Conservation (phyloP, 129 eudicot species). For the Tanacetum coccineum region DNA sequence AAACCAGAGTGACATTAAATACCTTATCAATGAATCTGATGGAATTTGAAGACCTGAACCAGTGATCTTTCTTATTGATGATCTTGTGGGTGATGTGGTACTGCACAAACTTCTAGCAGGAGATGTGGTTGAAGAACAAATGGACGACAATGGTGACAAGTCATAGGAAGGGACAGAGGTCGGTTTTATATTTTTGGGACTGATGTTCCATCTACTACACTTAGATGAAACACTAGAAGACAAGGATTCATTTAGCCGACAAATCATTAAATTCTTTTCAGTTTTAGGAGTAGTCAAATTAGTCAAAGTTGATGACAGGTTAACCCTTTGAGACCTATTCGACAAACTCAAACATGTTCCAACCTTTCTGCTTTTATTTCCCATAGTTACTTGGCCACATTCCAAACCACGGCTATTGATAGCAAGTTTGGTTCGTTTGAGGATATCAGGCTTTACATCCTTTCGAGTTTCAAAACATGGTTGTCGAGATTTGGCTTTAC, state of each 20-base stretch:
- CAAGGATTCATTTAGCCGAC: not conserved
- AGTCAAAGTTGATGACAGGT: no score
- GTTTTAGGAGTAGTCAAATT: not conserved
- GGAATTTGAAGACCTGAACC: constrained; percentile 2
- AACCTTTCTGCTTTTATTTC: no score
- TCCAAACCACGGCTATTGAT: no score
- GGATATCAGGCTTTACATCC: not conserved
- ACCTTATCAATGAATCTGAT: constrained; percentile 8
- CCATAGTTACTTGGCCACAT: no score
- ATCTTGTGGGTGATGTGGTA: not conserved
- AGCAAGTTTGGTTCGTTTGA: no score
- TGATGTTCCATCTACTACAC: not conserved
- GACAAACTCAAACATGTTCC: no score
- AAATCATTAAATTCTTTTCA: not conserved
- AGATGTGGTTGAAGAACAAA: constrained; percentile 1
- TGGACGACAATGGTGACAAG: constrained; percentile 6
- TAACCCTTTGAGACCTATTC: no score
- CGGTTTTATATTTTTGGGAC: not conserved
- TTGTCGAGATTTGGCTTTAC: not conserved
- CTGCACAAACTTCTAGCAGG: not conserved
- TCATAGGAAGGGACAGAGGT: not conserved
- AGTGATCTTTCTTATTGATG: not conserved
- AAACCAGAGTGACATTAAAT: not conserved
- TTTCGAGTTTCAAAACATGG: not conserved
- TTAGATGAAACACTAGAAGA: not conserved